These are phyloP conservation scores for Triangularia setosa DNA, from an alignment of 2,329 filamentous ascomycete genomes.

Conservation along the genomic window DNA sequence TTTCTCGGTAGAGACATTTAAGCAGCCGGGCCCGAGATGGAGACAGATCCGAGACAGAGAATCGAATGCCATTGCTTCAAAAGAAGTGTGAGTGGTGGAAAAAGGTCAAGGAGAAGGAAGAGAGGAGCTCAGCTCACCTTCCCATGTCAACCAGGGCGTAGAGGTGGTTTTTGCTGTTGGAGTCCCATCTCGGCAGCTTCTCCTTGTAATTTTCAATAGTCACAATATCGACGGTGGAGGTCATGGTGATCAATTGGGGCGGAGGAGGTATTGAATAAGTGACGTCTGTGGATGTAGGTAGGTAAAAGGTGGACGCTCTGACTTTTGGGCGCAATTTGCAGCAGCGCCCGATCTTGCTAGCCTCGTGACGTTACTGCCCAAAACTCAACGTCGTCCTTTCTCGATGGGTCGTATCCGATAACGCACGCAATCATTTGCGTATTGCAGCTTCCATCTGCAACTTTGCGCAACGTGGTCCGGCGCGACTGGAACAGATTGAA, in stretches of 20 bases:
- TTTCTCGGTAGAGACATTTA: slow-evolving; percentile 71
- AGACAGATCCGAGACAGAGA: slow-evolving; percentile 80
- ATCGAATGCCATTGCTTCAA: slow-evolving; percentile 82
- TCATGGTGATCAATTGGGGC: slow-evolving; percentile 26
- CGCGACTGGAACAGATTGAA: not conserved
- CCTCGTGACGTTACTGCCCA: not conserved
- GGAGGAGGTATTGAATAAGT: not conserved
- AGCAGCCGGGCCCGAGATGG: slow-evolving; percentile 68
- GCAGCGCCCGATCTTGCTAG: not conserved
- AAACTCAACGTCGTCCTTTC: not conserved
- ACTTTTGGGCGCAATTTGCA: not conserved
- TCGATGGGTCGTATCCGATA: not conserved
- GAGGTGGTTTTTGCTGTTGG: slow-evolving; percentile 44
- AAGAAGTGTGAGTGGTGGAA: slow-evolving; percentile 7
- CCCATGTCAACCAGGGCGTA: slow-evolving; percentile 59
- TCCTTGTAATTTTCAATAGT: slow-evolving; percentile 49
- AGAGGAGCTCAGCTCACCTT: slow-evolving; percentile 39
- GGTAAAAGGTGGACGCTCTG: not conserved
- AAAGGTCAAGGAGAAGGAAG: slow-evolving; percentile 5
- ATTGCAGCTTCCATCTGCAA: not conserved
- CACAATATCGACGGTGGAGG: slow-evolving; percentile 39
- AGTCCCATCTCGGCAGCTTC: slow-evolving; percentile 47
- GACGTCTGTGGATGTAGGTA: not conserved
- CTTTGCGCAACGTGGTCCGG: not conserved
- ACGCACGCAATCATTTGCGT: not conserved